Evolutionary conservation across 352 stramenopile species (phyloP).

Genomic region (Elongisporangium undulatum): DNA sequence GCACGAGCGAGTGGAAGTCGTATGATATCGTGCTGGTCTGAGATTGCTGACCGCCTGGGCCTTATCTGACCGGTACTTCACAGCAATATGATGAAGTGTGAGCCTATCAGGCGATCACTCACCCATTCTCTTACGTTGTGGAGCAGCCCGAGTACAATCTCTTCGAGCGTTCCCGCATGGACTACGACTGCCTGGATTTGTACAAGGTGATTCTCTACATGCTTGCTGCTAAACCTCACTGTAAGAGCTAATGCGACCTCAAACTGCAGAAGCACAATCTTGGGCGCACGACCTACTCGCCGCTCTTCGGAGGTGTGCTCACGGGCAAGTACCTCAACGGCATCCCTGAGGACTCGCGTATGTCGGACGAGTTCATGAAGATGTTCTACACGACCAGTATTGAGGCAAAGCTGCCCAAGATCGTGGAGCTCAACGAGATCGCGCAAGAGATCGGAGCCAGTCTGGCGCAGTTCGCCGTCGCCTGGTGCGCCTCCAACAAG

Average conservation of each 20-base stretch:
- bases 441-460: constrained; percentile 32
- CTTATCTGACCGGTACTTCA: constrained; percentile 21
- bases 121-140: too few species aligned
- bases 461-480: constrained; percentile 37
- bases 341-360: constrained; percentile 17
- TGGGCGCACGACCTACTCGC: constrained; percentile 44
- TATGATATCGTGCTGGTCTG: constrained; percentile 32
- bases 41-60: constrained; percentile 22
- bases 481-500: constrained; percentile 41
- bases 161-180: constrained; percentile 58
- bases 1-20: constrained; percentile 20
- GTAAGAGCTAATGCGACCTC: too few species aligned
- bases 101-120: too few species aligned
- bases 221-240: too few species aligned
- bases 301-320: constrained; percentile 31
- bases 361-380: constrained; percentile 23
- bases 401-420: constrained; percentile 3
- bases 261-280: constrained; percentile 37
- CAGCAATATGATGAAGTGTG: too few species aligned
- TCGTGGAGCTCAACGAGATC: constrained; percentile 13
- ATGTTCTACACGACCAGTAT: constrained; percentile 11
- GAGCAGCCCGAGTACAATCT: constrained; percentile 79
- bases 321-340: constrained; percentile 46
- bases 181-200: constrained; percentile 66
- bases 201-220: too few species aligned